phyloP scores from a whole-genome alignment of 306 rosid species.

The Cicer judaicum region DNA sequence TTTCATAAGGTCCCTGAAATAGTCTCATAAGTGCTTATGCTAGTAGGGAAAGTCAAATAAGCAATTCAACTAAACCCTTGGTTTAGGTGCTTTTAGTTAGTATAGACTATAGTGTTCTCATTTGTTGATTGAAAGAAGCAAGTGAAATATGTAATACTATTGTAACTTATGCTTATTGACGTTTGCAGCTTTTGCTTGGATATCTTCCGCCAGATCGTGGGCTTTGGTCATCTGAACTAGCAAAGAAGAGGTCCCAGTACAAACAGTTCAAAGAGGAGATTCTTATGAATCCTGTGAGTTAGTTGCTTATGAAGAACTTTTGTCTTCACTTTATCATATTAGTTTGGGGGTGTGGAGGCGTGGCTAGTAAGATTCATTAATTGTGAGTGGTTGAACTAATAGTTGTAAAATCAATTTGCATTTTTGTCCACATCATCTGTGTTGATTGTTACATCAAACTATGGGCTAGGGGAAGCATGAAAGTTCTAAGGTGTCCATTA shows the following conservation, averaged over 20 bases:
- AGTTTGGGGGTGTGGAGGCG: neutral
- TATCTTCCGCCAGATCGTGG: conserved; percentile 86
- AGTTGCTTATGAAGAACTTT: conserved; percentile 19
- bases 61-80: no score
- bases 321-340: neutral
- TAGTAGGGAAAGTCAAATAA: no score
- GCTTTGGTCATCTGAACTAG: conserved; percentile 85
- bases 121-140: conserved; percentile 14
- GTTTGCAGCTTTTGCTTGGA: conserved; percentile 81
- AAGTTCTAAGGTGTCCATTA: neutral
- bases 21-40: no score
- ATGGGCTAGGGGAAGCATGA: conserved; percentile 3
- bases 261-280: conserved; percentile 91
- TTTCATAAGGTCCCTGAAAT: no score
- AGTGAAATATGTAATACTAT: conserved; percentile 15
- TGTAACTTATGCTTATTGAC: conserved; percentile 42
- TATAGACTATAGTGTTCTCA: neutral
- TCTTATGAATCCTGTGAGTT: conserved; percentile 97
- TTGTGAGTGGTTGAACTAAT: conserved; percentile 28
- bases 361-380: neutral
- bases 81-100: conserved; percentile 26
- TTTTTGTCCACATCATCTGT: neutral
- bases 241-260: conserved; percentile 91
- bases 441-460: conserved; percentile 29
- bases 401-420: neutral